Evolutionary conservation across 352 stramenopile species (phyloP), one percentile per base, ranked within the genome.

Genomic region (Phytophthora palmivora): DNA sequence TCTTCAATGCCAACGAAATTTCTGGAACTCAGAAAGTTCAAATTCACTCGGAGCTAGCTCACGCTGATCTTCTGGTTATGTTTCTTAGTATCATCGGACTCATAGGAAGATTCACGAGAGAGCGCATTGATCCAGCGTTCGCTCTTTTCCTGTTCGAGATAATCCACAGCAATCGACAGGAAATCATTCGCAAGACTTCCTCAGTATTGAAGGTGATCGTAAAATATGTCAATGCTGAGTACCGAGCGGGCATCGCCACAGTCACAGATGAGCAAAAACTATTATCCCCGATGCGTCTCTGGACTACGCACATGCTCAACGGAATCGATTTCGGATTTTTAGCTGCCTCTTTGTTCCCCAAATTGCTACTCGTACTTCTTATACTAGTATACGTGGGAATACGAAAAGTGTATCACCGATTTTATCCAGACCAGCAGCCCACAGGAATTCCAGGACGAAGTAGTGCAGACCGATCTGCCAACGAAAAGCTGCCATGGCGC

Each of bases 41-140:
- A 8, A 42, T 79, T 32, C 47, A 79, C 21, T n/a, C 24, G 0
- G 44, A 63, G 5, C 61, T 84, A 10, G 42, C 42, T 1, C 66
- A 69, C 12, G 71, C 74, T 0, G 76, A 83, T 39, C 34, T 86
- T 5, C 9, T 82, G 9, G 72, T 66, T 0, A 41, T 83, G 26
- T 83, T 77, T 33, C 24, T 83, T 22, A 71, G 60, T 16, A 45
- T 62, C 4, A 60, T 68, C 5, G 44, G 59, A 1, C 30, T 79
- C 9, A 59, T 81, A 2, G 69, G 72, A 2, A 45, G 52, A 4
- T 18, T 73, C 8, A 58, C 53, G 0, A 60, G 37, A 19, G 64
- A 75, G 11, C 70, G 64, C 10, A 69, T 82, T 28, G 70, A 82
- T 24, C 70, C 74, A 12, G 53, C 64, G 4, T 49, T 79, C 7